Conservation (phyloP, 2,329 filamentous ascomycete species). For the Dactylellina drechsleri region DNA sequence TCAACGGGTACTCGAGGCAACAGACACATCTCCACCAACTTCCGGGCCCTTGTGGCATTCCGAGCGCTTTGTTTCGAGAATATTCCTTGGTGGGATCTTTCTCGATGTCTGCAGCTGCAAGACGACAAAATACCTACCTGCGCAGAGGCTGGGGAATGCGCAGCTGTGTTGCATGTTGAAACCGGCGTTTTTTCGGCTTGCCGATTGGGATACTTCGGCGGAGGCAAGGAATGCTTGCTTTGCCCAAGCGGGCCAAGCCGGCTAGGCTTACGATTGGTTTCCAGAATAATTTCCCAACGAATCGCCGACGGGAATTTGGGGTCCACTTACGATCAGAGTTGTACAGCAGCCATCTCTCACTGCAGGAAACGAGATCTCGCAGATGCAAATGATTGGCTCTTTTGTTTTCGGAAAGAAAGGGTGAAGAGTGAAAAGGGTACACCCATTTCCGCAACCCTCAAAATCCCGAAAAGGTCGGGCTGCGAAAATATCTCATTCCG, state of each 20-base stretch:
- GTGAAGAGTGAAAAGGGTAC: conserved; percentile 12
- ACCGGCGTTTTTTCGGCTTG: conserved; percentile 40
- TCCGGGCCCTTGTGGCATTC: no score
- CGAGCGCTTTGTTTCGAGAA: no score
- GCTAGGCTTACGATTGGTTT: conserved; percentile 22
- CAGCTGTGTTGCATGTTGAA: neutral
- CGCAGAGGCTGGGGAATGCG: conserved; percentile 32
- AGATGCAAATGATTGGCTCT: conserved; percentile 41
- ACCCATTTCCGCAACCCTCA: conserved; percentile 9
- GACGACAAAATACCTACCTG: neutral
- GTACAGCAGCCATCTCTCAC: conserved; percentile 29
- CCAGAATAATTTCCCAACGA: conserved; percentile 14
- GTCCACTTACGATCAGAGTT: conserved; percentile 21
- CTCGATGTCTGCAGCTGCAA: no score
- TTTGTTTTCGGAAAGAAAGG: conserved; percentile 19
- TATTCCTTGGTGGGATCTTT: no score
- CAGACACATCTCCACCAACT: no score
- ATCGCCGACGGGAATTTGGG: conserved; percentile 1
- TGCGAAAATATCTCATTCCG: conserved; percentile 55
- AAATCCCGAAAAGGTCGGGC: conserved; percentile 40
- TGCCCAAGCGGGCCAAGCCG: conserved; percentile 24
- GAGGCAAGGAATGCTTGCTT: conserved; percentile 16
- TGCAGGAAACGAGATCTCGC: conserved; percentile 48
- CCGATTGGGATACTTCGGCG: conserved; percentile 33
- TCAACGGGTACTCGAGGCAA: no score